A percentile compares a stretch with the other conserved stretches of the same genome.
These are phyloP conservation scores for Persicaria tinctoria DNA, from an alignment of 148 eudicot species.

Conservation along the genomic window DNA sequence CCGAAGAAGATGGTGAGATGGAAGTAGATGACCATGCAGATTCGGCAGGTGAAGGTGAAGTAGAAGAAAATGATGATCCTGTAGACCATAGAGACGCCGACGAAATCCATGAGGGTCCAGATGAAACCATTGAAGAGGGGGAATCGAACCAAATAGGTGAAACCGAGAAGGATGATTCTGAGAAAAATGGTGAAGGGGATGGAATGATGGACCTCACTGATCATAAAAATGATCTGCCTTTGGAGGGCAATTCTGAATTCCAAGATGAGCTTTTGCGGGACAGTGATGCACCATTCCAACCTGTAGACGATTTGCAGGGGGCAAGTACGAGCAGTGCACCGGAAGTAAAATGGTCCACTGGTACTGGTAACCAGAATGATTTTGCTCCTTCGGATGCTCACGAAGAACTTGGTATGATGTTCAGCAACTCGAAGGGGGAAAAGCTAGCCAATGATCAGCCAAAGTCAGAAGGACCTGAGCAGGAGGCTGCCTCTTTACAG, in stretches of 20 bases:
- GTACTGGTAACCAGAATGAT: constrained; percentile 38
- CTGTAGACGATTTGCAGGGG: constrained; percentile 27
- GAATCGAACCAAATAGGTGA: constrained; percentile 38
- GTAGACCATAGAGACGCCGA: constrained; percentile 29
- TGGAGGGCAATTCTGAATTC: constrained; percentile 24
- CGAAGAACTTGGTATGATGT: constrained; percentile 39
- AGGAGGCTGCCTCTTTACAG: constrained; percentile 39
- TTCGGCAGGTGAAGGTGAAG: constrained; percentile 34
- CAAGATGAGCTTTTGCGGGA: constrained; percentile 25
- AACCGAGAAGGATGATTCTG: constrained; percentile 30
- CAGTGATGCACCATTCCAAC: constrained; percentile 40
- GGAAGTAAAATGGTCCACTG: constrained; percentile 47
- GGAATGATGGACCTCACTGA: constrained; percentile 25
- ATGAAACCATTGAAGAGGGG: constrained; percentile 36
- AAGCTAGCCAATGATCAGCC: constrained; percentile 41
- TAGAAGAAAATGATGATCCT: constrained; percentile 37
- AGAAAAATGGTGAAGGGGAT: constrained; percentile 29
- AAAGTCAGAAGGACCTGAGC: constrained; percentile 38
- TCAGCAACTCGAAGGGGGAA: constrained; percentile 50
- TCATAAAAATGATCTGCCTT: constrained; percentile 36
- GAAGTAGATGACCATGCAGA: constrained; percentile 40
- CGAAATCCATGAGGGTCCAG: constrained; percentile 18
- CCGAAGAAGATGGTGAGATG: constrained; percentile 46
- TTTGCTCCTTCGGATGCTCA: constrained; percentile 52
- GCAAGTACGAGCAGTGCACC: constrained; percentile 31